Conservation (phyloP, 805 yeast genomes). For the Candida silvatica region DNA sequence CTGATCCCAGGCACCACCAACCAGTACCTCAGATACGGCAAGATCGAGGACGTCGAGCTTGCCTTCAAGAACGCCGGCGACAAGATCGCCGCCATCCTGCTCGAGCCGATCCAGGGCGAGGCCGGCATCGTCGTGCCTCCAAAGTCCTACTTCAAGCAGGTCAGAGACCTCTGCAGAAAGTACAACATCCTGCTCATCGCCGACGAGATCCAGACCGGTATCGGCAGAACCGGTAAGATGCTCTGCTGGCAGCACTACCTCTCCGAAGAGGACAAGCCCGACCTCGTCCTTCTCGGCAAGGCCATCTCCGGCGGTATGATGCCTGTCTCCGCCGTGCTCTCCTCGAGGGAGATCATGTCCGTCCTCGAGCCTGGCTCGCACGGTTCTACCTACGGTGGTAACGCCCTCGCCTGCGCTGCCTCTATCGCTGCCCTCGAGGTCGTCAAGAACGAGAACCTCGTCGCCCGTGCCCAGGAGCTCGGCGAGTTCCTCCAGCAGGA, state of each 20-base stretch:
- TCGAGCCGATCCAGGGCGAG: conserved; percentile 97
- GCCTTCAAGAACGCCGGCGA: conserved; percentile 81
- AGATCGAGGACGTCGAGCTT: conserved; percentile 74
- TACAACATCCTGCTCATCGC: conserved; percentile 85
- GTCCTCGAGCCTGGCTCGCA: conserved; percentile 92
- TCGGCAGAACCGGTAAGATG: conserved; percentile 94
- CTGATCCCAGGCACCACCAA: conserved; percentile 67
- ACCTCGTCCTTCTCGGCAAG: conserved; percentile 82
- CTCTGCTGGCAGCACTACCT: conserved; percentile 75
- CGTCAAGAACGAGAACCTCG: conserved; percentile 78
- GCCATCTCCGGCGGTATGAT: conserved; percentile 93
- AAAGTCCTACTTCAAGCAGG: conserved; percentile 63
- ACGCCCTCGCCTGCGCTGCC: conserved; percentile 87
- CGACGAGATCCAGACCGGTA: conserved; percentile 96
- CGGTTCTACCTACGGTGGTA: conserved; percentile 97
- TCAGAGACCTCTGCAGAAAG: conserved; percentile 66
- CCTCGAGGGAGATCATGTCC: conserved; percentile 85
- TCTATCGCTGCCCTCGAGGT: conserved; percentile 92
- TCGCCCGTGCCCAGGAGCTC: conserved; percentile 62
- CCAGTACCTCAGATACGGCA: conserved; percentile 68
- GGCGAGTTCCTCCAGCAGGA: conserved; percentile 64
- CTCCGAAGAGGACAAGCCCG: conserved; percentile 73
- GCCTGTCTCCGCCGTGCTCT: conserved; percentile 86
- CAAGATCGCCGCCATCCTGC: conserved; percentile 79
- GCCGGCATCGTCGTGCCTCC: conserved; percentile 98